A percentile compares a stretch with the other conserved stretches of the same genome.
phyloP scores from a whole-genome alignment of 2,329 filamentous ascomycete species.

The Penicillium glabrum region DNA sequence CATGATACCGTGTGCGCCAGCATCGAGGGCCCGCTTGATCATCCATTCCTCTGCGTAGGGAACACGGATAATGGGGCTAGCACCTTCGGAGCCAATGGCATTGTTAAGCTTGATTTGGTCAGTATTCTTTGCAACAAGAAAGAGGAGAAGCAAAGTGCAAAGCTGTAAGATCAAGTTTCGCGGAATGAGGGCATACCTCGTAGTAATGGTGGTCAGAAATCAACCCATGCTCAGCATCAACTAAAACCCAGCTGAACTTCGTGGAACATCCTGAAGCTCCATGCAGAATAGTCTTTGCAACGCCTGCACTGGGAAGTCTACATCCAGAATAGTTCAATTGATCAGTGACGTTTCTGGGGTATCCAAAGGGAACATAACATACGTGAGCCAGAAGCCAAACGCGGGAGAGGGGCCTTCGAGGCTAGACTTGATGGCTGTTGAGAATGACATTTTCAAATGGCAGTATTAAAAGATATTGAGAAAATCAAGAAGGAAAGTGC shows the following conservation, averaged over 20 bases:
- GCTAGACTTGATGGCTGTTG: constrained; percentile 13
- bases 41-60: constrained; percentile 39
- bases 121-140: not conserved
- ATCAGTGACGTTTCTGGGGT: not conserved
- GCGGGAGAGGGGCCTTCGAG: constrained; percentile 15
- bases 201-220: constrained; percentile 41
- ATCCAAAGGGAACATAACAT: constrained; percentile 6
- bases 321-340: not conserved
- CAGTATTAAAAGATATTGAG: not conserved
- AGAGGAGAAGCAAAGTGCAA: not conserved
- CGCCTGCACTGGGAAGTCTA: constrained; percentile 30
- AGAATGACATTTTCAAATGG: constrained; percentile 13
- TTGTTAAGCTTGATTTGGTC: constrained; percentile 23
- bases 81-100: constrained; percentile 37
- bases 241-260: constrained; percentile 38
- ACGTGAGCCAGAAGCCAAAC: constrained; percentile 39
- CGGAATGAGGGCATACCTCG: constrained; percentile 22
- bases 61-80: constrained; percentile 37
- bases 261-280: constrained; percentile 21
- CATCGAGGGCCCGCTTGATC: constrained; percentile 42
- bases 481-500: not conserved
- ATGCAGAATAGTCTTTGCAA: constrained; percentile 36
- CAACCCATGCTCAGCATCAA: constrained; percentile 43
- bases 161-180: not conserved
- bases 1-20: constrained; percentile 39